phyloP scores from a whole-genome alignment of 2,329 filamentous ascomycete species.

The Clonostachys byssicola region DNA sequence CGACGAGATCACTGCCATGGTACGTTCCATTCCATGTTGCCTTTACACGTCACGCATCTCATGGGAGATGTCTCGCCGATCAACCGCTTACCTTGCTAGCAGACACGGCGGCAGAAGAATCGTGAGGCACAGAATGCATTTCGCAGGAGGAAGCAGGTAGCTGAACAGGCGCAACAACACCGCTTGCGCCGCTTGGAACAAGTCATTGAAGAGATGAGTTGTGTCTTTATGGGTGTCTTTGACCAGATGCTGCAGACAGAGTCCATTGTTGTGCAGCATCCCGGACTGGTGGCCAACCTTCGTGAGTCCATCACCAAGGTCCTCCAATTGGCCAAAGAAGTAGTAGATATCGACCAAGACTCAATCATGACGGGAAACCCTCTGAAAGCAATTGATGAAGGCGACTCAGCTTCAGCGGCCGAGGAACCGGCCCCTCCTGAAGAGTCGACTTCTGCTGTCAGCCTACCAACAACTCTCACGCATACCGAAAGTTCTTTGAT shows the following conservation, averaged over 20 bases:
- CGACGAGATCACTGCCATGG: too few relatives aligned
- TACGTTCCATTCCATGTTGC: too few relatives aligned
- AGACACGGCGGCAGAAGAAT: conserved; percentile 19
- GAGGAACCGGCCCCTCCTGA: background rate
- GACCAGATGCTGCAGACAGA: background rate
- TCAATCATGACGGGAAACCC: background rate
- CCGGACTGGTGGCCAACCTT: conserved; percentile 4
- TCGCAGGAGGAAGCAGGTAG: conserved; percentile 16
- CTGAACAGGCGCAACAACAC: conserved; percentile 15
- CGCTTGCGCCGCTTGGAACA: conserved; percentile 16
- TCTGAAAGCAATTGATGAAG: background rate
- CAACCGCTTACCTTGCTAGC: background rate
- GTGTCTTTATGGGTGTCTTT: conserved; percentile 1
- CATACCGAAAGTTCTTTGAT: background rate
- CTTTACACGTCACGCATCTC: too few relatives aligned
- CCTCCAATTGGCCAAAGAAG: background rate
- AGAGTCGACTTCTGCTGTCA: background rate
- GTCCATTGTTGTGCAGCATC: background rate
- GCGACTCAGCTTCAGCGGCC: background rate
- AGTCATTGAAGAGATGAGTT: conserved; percentile 20
- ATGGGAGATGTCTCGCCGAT: too few relatives aligned
- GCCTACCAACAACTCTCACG: background rate
- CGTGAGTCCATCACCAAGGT: conserved; percentile 5
- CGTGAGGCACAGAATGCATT: conserved; percentile 20
- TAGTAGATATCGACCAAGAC: background rate